Evolutionary conservation across 768 basidiomycete species (phyloP), one percentile per base, ranked within the genome.

Genomic region (Tylopilus cervinicoccineus): DNA sequence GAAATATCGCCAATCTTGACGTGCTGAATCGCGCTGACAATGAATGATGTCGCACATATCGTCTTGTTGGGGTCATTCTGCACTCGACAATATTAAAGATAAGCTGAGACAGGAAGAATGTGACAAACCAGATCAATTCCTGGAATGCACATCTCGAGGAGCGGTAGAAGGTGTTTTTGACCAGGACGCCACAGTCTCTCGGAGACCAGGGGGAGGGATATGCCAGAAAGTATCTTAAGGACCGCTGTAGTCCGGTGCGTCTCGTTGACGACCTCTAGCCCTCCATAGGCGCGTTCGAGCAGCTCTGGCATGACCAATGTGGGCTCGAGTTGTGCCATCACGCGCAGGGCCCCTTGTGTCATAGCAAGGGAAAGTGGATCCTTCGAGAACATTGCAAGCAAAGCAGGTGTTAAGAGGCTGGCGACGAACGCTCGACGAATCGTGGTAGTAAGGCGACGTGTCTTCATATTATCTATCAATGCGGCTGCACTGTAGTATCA

Each of bases 221-320:
- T 80, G 2, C 81, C 84, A 17, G 87, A 79, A 24, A 97, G 76
- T 64, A 88, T 87, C 43, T 86, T 89, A 38, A 97, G 74, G 10
- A 92, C 90, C 1, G 94, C 89, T 2, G 92, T 93, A 5, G 94
- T 96, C 33, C 94, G 75, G 64, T 96, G 92, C 0, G 95, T 98
- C 74, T 97, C 94, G 54, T 94, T 93, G 16, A 97, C 79, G 11
- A 86, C 84, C 63, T 96, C 93, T n/a, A 98, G 72, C 0, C 93
- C 93, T 31, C 87, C 78, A 53, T 95, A 93, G 1, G 92, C 91
- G 26, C 93, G 81, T 59, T 96, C 94, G 20, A 98, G 75, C 12
- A 97, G 73, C 34, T 92, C 85, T 3, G 93, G 93, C 83, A 98
- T 87, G 57, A 97, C 78, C 28, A 95, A 70, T 16, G 76, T 73